Conservation (phyloP, 1,139 yeast genomes). For the Saccharomyces hybrid region DNA sequence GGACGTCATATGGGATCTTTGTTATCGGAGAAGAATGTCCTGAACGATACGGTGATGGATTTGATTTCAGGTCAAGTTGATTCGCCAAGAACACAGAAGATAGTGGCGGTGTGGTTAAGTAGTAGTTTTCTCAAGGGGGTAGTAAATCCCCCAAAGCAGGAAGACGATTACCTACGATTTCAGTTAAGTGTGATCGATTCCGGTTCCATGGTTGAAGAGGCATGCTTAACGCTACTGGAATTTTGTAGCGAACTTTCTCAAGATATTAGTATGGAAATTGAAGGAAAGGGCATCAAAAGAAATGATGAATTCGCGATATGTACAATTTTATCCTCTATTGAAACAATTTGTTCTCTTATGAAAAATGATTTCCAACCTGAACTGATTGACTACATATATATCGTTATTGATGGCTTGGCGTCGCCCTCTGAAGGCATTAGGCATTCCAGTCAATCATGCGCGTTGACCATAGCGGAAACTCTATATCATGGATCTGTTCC, state of each 20-base stretch:
- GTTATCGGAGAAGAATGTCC: background rate
- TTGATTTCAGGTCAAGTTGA: background rate
- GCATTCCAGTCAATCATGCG: constrained; percentile 40
- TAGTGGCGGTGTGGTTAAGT: background rate
- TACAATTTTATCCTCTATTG: constrained; percentile 35
- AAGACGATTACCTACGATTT: constrained; percentile 27
- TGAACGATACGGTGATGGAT: background rate
- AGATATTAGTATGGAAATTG: constrained; percentile 14
- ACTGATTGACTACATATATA: constrained; percentile 48
- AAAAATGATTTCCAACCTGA: constrained; percentile 40
- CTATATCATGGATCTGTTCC: constrained; percentile 54
- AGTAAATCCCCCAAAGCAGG: constrained; percentile 5
- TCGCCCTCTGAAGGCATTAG: constrained; percentile 39
- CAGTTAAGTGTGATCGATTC: constrained; percentile 12
- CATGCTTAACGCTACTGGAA: constrained; percentile 16
- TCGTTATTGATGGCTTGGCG: constrained; percentile 49
- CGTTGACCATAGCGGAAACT: constrained; percentile 41
- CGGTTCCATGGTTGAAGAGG: background rate
- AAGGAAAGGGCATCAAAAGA: constrained; percentile 10
- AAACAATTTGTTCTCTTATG: constrained; percentile 35
- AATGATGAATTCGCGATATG: constrained; percentile 13
- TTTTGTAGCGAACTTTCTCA: constrained; percentile 24
- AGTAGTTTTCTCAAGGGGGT: constrained; percentile 10
- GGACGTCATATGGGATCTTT: background rate
- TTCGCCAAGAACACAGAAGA: background rate